These are phyloP conservation scores for Ogataea nitratoaversa DNA, from an alignment of 805 yeast species.

Conservation along the genomic window DNA sequence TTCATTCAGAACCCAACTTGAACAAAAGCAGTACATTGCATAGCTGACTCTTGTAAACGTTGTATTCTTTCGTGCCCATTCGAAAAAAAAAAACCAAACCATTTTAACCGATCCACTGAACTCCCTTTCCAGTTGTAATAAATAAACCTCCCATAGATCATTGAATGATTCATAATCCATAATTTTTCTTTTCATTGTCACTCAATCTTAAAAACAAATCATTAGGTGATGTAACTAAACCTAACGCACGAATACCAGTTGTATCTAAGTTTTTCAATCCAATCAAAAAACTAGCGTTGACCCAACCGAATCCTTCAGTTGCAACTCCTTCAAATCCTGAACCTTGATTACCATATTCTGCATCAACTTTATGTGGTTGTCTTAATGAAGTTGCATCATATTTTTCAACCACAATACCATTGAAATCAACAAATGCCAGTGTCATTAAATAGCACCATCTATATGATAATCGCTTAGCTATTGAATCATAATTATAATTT, in stretches of 20 bases:
- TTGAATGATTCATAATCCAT: conserved; percentile 27
- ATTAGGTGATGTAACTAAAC: conserved; percentile 70
- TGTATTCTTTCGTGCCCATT: too few species aligned
- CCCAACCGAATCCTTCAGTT: conserved; percentile 98
- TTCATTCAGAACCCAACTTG: too few species aligned
- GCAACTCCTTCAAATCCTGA: conserved; percentile 89
- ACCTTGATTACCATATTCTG: conserved; percentile 97
- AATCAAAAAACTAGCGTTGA: conserved; percentile 76
- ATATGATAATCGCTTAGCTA: conserved; percentile 68
- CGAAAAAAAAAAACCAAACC: conserved; percentile 1
- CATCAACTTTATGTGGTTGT: conserved; percentile 88
- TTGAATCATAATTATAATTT: conserved; percentile 63
- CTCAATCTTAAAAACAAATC: conserved; percentile 51
- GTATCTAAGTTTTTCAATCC: conserved; percentile 66
- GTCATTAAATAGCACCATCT: conserved; percentile 91
- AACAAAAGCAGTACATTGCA: too few species aligned
- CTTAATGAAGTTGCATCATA: conserved; percentile 82
- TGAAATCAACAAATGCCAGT: conserved; percentile 83
- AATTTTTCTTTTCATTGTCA: conserved; percentile 35
- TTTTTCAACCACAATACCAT: conserved; percentile 94
- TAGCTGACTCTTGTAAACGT: too few species aligned
- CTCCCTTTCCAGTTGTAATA: too few species aligned
- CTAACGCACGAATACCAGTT: conserved; percentile 71
- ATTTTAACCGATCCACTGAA: too few species aligned
- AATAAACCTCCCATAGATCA: too few species aligned